These are phyloP conservation scores for Xylaria cubensis DNA, from an alignment of 495 filamentous ascomycete genomes.

Conservation along the genomic window DNA sequence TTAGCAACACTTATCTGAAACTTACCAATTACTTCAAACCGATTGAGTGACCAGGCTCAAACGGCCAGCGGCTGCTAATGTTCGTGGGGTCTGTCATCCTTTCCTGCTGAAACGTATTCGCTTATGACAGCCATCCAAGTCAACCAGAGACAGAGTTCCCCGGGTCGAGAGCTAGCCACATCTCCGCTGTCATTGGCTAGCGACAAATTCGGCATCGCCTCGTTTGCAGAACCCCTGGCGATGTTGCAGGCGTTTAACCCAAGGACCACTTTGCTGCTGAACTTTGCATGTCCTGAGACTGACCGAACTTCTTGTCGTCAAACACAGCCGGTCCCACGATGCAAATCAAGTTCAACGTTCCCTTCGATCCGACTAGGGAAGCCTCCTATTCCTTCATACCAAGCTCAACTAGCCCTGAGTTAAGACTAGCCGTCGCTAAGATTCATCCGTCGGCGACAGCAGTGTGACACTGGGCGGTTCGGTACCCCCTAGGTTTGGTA, in stretches of 20 bases:
- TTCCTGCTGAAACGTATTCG: constrained; percentile 5
- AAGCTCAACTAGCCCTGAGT: neutral
- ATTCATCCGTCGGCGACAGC: neutral
- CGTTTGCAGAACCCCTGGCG: neutral
- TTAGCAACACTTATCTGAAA: neutral
- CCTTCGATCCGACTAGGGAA: neutral
- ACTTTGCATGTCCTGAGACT: constrained; percentile 11
- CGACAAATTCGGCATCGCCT: neutral
- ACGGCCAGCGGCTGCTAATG: neutral
- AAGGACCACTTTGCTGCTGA: neutral
- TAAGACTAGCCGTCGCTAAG: neutral
- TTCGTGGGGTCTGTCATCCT: neutral
- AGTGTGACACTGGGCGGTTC: neutral
- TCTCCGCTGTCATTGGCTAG: constrained; percentile 8
- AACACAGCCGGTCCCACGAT: neutral
- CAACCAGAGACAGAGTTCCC: neutral
- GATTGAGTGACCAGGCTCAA: neutral
- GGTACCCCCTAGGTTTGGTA: neutral
- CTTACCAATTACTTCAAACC: neutral
- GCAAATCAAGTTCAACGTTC: neutral
- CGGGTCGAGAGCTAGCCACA: neutral
- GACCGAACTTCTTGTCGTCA: neutral
- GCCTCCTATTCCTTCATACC: neutral
- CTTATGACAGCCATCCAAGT: neutral
- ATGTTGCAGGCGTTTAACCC: neutral